phyloP scores from a whole-genome alignment of 371 early-diverging fungal species.

The Coemansia sp. region DNA sequence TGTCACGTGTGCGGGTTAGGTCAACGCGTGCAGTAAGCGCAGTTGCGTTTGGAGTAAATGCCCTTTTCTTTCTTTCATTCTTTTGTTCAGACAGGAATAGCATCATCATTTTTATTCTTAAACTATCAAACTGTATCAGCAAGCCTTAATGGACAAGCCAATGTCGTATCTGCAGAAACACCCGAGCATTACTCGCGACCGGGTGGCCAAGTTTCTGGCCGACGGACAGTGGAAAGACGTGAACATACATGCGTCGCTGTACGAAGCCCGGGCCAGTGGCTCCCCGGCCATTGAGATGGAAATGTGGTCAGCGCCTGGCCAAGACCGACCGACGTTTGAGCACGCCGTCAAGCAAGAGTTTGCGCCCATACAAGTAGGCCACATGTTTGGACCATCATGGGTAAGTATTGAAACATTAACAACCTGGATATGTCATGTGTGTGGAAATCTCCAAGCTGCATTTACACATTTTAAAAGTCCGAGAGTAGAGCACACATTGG shows the following conservation, averaged over 20 bases:
- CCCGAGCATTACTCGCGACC: constrained; percentile 58
- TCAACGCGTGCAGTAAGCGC: neutral
- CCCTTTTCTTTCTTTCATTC: neutral
- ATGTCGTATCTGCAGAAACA: constrained; percentile 55
- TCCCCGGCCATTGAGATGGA: constrained; percentile 53
- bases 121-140: neutral
- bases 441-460: too few species aligned
- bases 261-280: constrained; percentile 38
- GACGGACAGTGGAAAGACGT: constrained; percentile 61
- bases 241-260: constrained; percentile 57
- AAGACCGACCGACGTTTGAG: constrained; percentile 77
- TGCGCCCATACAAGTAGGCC: constrained; percentile 64
- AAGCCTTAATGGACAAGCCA: constrained; percentile 25
- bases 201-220: constrained; percentile 58
- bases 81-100: neutral
- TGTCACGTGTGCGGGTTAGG: neutral
- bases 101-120: neutral
- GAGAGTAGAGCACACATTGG: constrained; percentile 79
- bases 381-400: constrained; percentile 84
- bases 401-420: neutral
- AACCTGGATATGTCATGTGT: neutral
- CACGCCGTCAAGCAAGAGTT: constrained; percentile 77
- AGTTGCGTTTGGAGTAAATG: neutral
- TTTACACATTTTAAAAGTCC: too few species aligned
- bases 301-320: constrained; percentile 77